These are phyloP conservation scores for Aspergillus sp. DNA, from an alignment of 2,329 filamentous ascomycete genomes.

Conservation along the genomic window DNA sequence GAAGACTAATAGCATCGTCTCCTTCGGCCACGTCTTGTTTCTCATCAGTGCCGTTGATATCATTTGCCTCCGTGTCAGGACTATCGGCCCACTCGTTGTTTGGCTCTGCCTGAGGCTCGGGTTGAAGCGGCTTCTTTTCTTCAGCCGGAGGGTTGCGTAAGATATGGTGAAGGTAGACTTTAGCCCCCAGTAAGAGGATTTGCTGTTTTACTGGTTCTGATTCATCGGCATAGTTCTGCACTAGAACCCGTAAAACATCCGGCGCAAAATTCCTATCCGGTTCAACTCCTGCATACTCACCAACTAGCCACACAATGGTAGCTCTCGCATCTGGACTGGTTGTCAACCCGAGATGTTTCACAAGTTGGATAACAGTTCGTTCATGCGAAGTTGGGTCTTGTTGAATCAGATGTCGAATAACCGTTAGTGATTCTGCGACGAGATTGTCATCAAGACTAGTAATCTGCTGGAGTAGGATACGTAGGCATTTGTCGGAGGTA, in stretches of 20 bases:
- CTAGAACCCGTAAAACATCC: slow-evolving; percentile 85
- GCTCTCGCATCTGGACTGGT: slow-evolving; percentile 87
- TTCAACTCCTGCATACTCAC: slow-evolving; percentile 83
- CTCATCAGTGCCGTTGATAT: slow-evolving; percentile 23
- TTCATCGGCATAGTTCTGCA: slow-evolving; percentile 83
- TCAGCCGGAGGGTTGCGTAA: slow-evolving; percentile 52
- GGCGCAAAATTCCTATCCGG: slow-evolving; percentile 88
- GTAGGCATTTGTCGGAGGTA: slow-evolving; percentile 78
- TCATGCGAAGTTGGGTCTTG: slow-evolving; percentile 80
- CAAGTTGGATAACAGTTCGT: slow-evolving; percentile 83
- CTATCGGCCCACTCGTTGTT: slow-evolving; percentile 40
- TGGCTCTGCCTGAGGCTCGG: slow-evolving; percentile 31
- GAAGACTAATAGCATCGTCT: slow-evolving; percentile 68
- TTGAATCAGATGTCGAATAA: slow-evolving; percentile 94
- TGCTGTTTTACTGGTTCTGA: slow-evolving; percentile 86
- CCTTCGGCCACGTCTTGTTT: slow-evolving; percentile 30
- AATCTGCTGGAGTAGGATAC: slow-evolving; percentile 82
- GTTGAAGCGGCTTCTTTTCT: slow-evolving; percentile 30
- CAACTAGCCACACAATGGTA: slow-evolving; percentile 96
- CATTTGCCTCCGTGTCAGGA: slow-evolving; percentile 31
- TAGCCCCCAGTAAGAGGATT: slow-evolving; percentile 90
- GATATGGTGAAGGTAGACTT: slow-evolving; percentile 90
- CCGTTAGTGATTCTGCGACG: slow-evolving; percentile 90
- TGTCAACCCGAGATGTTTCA: slow-evolving; percentile 87
- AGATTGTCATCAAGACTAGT: slow-evolving; percentile 84